Evolutionary conservation across 306 rosid genomes (phyloP), one percentile per base, ranked within the genome.

Genomic region (Cicer pinnatifidum): DNA sequence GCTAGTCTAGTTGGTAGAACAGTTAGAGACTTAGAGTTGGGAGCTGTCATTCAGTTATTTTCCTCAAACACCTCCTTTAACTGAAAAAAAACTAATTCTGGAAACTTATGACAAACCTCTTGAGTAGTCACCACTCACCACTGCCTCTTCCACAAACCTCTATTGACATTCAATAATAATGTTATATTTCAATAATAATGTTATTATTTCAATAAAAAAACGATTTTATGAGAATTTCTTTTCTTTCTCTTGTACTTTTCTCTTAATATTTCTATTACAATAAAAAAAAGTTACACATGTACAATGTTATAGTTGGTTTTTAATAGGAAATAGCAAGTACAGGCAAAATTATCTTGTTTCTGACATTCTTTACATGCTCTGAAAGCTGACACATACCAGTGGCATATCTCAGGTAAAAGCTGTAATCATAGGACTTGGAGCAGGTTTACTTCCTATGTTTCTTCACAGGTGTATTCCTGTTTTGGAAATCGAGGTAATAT

Each of bases 371-470:
- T n/a, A 41, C 58, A 28, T 53, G 63, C 23, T 71, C 11, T 75
- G 72, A 71, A 58, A 43, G 39, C 78, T 80, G 70, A 86, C 69
- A 48, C 20, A 60, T 72, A 45, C 19, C 17, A 78, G 61, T 72
- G 72, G 50, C 71, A 46, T 71, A 79, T 86, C 73, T 84, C 87
- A 93, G 98, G 94, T 88, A 62, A 91, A 88, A 76, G 86, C 94
- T 66, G 89, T 86, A 72, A 72, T 91, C 69, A 57, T 93, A 28
- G 98, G 98, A 78, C 98, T 93, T 77, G 98, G 98, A 78, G 98
- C 98, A 15, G 98, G 98, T 75, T 84, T 93, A 82, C 90, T 93
- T 78, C 96, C 98, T 13, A 93, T 91, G 97, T 91, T 93, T 76
- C 97, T 93, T 86, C 92, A 83, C 64, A 85, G 86, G 37, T 89